Conservation (phyloP, 2,329 filamentous ascomycete genomes). For the Dactylonectria macrodidyma region DNA sequence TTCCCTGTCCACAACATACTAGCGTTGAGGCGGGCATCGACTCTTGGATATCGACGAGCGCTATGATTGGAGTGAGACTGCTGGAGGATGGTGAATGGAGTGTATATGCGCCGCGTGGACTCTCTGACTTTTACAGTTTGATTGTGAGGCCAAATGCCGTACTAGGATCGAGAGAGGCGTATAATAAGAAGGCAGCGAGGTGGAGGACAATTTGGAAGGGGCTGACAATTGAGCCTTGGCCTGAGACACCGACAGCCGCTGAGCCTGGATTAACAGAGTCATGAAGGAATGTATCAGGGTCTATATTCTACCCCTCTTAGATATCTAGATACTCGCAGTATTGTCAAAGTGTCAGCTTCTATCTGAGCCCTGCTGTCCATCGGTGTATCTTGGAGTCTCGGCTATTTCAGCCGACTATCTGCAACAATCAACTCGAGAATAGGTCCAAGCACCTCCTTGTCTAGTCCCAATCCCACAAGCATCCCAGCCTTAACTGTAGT, state of each 20-base stretch:
- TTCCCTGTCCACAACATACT: conserved; percentile 48
- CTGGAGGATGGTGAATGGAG: conserved; percentile 47
- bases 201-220: conserved; percentile 51
- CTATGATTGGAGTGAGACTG: conserved; percentile 51
- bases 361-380: too few relatives aligned
- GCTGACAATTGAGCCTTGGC: conserved; percentile 30
- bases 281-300: too few relatives aligned
- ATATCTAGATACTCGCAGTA: too few relatives aligned
- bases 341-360: too few relatives aligned
- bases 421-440: conserved; percentile 16
- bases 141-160: conserved; percentile 51
- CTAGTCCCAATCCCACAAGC: not conserved
- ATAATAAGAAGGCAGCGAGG: conserved; percentile 50
- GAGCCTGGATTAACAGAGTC: too few relatives aligned
- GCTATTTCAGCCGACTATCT: conserved; percentile 1
- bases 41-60: conserved; percentile 54
- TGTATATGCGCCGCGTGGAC: conserved; percentile 54
- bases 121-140: conserved; percentile 54
- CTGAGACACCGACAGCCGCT: not conserved
- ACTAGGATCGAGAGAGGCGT: conserved; percentile 47
- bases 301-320: too few relatives aligned
- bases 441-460: conserved; percentile 13
- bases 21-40: conserved; percentile 53
- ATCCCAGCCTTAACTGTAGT: not conserved
- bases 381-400: not conserved